A percentile compares a stretch with the other conserved stretches of the same genome.
Evolutionary conservation across 2,329 filamentous ascomycete genomes (phyloP).

Genomic region (Ophiosphaerella herpotricha): DNA sequence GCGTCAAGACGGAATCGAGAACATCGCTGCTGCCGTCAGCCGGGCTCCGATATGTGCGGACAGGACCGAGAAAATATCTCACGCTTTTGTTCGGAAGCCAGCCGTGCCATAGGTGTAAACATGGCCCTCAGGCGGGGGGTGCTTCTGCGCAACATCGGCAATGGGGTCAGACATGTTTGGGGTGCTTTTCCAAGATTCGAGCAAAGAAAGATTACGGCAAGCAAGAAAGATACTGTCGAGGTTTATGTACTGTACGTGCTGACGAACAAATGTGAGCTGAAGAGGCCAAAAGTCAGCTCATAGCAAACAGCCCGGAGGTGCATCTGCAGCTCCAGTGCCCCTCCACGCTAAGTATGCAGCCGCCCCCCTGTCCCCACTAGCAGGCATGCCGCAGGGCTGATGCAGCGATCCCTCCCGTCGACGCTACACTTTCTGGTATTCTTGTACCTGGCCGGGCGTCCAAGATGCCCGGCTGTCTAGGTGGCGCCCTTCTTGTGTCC

Average conservation of each 20-base stretch:
- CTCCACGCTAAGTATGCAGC: conserved; percentile 11
- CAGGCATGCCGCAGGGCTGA: conserved; percentile 24
- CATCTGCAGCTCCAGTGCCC: conserved; percentile 8
- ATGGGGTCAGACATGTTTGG: conserved; percentile 39
- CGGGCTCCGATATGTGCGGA: conserved; percentile 13
- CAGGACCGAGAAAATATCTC: conserved; percentile 35
- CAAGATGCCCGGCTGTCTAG: not conserved
- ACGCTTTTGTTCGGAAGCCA: conserved; percentile 73
- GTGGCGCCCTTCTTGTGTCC: too few species aligned
- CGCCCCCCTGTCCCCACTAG: conserved; percentile 13
- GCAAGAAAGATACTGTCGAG: not conserved
- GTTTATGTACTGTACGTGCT: not conserved
- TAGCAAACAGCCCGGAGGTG: conserved; percentile 7
- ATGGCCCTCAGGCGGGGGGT: conserved; percentile 44
- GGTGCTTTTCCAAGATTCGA: not conserved
- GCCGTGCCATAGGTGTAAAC: conserved; percentile 49
- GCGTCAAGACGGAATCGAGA: conserved; percentile 89
- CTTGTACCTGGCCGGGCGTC: conserved; percentile 12
- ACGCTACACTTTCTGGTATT: conserved; percentile 15
- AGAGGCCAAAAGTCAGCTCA: conserved; percentile 14
- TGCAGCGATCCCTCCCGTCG: conserved; percentile 17
- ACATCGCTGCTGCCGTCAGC: conserved; percentile 63
- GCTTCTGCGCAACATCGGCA: conserved; percentile 37
- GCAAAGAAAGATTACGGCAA: too few species aligned
- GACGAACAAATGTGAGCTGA: not conserved